phyloP scores from a whole-genome alignment of 768 basidiomycete species.

The Suillus bovinus region DNA sequence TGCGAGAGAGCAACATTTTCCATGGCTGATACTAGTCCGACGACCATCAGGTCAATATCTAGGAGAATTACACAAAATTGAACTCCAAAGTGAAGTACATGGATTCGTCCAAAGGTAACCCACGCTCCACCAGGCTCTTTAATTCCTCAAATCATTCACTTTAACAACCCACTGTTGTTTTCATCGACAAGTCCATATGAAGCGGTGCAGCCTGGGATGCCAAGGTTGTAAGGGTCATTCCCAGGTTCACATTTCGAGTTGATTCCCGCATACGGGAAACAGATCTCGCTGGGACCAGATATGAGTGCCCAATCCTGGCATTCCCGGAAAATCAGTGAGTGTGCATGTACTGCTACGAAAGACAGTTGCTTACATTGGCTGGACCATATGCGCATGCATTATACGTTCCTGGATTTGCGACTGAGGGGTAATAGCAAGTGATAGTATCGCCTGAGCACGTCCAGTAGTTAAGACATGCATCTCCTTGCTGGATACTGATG shows the following conservation, averaged over 20 bases:
- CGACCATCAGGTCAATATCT: no score
- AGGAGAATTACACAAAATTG: no score
- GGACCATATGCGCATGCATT: no score
- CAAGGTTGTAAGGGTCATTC: conserved; percentile 7
- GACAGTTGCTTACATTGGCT: not conserved
- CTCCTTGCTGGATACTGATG: not conserved
- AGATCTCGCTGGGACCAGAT: not conserved
- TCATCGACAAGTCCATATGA: conserved; percentile 1
- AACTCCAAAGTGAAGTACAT: no score
- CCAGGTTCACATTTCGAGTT: not conserved
- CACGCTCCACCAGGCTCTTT: not conserved
- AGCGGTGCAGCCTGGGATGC: not conserved
- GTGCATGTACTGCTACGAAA: not conserved
- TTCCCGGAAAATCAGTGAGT: not conserved
- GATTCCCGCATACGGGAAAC: not conserved
- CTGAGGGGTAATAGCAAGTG: not conserved
- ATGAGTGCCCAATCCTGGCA: not conserved
- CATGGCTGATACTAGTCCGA: no score
- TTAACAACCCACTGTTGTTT: not conserved
- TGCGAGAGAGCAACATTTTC: no score
- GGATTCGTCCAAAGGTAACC: not conserved
- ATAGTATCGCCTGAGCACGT: conserved; percentile 2
- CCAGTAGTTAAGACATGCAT: conserved; percentile 5
- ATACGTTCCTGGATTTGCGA: conserved; percentile 1
- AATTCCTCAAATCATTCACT: not conserved